Conservation (phyloP, 805 yeast species). For the Hanseniaspora taiwanica region DNA sequence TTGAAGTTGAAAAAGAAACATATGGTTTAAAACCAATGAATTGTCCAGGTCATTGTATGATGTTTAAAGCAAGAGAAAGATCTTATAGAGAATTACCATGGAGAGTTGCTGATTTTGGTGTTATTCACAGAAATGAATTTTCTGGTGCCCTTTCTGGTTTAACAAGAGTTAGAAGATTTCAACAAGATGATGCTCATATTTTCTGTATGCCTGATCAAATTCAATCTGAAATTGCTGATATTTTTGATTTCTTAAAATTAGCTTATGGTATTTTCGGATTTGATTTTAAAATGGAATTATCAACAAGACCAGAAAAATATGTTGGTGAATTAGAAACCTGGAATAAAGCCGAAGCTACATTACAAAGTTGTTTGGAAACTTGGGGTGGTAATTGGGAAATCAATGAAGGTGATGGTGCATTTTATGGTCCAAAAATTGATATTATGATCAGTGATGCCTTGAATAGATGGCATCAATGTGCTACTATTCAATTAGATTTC, state of each 20-base stretch:
- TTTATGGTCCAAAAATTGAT: conserved; percentile 93
- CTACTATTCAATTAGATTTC: conserved; percentile 97
- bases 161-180: conserved; percentile 97
- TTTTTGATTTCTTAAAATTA: conserved; percentile 73
- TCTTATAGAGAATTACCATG: conserved; percentile 95
- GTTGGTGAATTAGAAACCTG: conserved; percentile 92
- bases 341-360: conserved; percentile 79
- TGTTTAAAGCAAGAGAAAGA: conserved; percentile 85
- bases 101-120: conserved; percentile 98
- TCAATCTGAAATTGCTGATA: conserved; percentile 67
- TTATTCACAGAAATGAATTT: conserved; percentile 90
- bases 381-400: conserved; percentile 90
- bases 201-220: conserved; percentile 92
- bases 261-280: conserved; percentile 89
- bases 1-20: conserved; percentile 92
- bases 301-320: conserved; percentile 93
- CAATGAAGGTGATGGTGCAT: conserved; percentile 96
- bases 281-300: conserved; percentile 90
- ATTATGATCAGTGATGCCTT: conserved; percentile 90
- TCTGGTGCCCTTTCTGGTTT: conserved; percentile 90
- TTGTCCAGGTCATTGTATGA: conserved; percentile 86
- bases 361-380: conserved; percentile 67
- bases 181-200: conserved; percentile 97
- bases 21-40: conserved; percentile 93
- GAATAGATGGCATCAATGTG: conserved; percentile 97